These are phyloP conservation scores for Phascolomyces articulosus DNA, from an alignment of 371 early-diverging fungal species.

Conservation along the genomic window DNA sequence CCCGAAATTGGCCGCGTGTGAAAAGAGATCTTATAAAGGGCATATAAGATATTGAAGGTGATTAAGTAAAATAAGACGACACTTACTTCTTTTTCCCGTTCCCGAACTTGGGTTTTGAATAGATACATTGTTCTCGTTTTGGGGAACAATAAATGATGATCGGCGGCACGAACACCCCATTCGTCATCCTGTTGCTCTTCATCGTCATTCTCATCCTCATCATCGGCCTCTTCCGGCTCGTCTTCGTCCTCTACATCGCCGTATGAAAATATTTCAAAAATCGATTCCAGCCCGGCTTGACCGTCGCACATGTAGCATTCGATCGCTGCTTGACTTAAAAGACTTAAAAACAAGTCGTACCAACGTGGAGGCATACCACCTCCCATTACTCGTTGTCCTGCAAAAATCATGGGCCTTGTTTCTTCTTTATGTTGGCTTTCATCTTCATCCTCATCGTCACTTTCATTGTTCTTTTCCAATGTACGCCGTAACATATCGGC, in stretches of 20 bases:
- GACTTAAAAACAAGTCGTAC: conserved; percentile 61
- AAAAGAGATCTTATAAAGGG: not conserved
- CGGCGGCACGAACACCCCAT: conserved; percentile 49
- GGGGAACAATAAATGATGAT: conserved; percentile 52
- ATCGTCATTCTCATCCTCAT: conserved; percentile 26
- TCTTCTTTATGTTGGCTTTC: not conserved
- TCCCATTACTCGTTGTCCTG: conserved; percentile 54
- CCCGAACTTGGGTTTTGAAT: conserved; percentile 48
- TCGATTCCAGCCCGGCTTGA: conserved; percentile 51
- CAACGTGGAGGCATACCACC: conserved; percentile 61
- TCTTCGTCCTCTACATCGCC: conserved; percentile 61
- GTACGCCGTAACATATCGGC: conserved; percentile 53
- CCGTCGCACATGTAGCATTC: conserved; percentile 65
- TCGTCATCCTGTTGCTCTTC: conserved; percentile 30
- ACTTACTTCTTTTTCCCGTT: conserved; percentile 54
- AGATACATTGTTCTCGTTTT: conserved; percentile 54
- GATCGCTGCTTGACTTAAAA: conserved; percentile 65
- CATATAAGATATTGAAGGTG: not conserved
- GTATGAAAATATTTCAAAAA: conserved; percentile 63
- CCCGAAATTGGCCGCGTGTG: conserved; percentile 2
- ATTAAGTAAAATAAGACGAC: no score
- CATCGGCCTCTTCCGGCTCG: conserved; percentile 35
- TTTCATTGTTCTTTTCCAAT: conserved; percentile 21
- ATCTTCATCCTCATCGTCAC: conserved; percentile 10
- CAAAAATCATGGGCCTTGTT: conserved; percentile 40